phyloP scores from a whole-genome alignment of 2,329 filamentous ascomycete genomes.

The Gremmenia infestans region DNA sequence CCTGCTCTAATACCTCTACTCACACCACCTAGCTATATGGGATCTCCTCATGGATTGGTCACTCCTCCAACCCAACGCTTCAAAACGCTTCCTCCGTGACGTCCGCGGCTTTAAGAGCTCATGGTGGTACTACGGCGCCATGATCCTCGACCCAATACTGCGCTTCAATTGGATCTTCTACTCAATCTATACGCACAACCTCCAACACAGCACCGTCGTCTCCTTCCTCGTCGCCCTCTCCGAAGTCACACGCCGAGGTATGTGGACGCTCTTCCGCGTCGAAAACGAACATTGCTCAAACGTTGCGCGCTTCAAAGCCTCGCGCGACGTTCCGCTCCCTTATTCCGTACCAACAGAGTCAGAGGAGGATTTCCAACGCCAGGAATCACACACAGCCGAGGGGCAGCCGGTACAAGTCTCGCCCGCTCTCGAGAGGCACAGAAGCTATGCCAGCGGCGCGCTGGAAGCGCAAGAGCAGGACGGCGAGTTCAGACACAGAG shows the following conservation, averaged over 20 bases:
- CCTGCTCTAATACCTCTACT: neutral
- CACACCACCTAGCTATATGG: slow-evolving; percentile 61
- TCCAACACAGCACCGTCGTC: slow-evolving; percentile 77
- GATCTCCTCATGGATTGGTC: slow-evolving; percentile 96
- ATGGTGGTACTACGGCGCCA: slow-evolving; percentile 84
- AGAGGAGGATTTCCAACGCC: slow-evolving; percentile 12
- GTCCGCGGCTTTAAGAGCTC: slow-evolving; percentile 71
- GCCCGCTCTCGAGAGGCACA: slow-evolving; percentile 12
- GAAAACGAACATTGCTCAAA: slow-evolving; percentile 98
- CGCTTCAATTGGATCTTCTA: slow-evolving; percentile 96
- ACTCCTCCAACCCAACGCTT: slow-evolving; percentile 71
- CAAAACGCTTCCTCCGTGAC: slow-evolving; percentile 65
- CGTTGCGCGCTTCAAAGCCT: slow-evolving; percentile 84
- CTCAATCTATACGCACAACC: slow-evolving; percentile 66
- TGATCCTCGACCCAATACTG: slow-evolving; percentile 76
- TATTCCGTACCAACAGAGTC: slow-evolving; percentile 43
- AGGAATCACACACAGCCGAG: neutral
- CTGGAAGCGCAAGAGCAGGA: slow-evolving; percentile 19
- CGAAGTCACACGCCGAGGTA: slow-evolving; percentile 77
- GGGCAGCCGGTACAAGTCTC: slow-evolving; percentile 14
- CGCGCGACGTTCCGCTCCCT: slow-evolving; percentile 78
- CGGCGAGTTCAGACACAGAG: slow-evolving; percentile 4
- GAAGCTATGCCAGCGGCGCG: slow-evolving; percentile 17
- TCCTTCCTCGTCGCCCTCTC: slow-evolving; percentile 75
- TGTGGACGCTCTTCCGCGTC: slow-evolving; percentile 91